A percentile compares a stretch with the other conserved stretches of the same genome.
Conservation (phyloP, 441 rosid species). For the Euphorbia celastroides region DNA sequence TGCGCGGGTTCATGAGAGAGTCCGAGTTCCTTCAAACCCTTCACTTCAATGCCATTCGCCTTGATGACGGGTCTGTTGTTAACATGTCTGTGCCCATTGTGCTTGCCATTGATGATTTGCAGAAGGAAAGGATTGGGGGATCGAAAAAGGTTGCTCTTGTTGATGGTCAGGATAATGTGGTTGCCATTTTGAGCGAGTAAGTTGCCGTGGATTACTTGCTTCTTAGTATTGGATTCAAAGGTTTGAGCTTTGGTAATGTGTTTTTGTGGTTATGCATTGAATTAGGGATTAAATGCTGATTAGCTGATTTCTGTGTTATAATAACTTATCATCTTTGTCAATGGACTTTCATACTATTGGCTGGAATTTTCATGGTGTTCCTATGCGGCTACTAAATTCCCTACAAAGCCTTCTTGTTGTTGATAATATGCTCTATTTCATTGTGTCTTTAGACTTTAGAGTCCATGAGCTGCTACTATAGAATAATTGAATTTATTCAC, state of each 20-base stretch:
- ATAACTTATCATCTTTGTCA: too few relatives aligned
- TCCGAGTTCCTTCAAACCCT: slow-evolving; percentile 99
- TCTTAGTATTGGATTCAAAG: not conserved
- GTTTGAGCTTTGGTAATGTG: not conserved
- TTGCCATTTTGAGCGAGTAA: slow-evolving; percentile 82
- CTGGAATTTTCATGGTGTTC: too few relatives aligned
- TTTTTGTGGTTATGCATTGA: not conserved
- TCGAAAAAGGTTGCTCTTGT: slow-evolving; percentile 63
- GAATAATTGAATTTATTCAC: not conserved
- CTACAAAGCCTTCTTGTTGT: not conserved
- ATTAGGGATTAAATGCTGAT: not conserved
- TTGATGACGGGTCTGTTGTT: slow-evolving; percentile 75
- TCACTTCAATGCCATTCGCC: slow-evolving; percentile 92
- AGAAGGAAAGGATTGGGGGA: slow-evolving; percentile 61
- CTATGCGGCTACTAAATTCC: too few relatives aligned
- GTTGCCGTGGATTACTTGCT: slow-evolving; percentile 5
- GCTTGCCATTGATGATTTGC: slow-evolving; percentile 66
- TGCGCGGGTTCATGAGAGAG: slow-evolving; percentile 88
- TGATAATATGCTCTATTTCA: too few relatives aligned
- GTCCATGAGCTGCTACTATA: not conserved
- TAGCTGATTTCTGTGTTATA: not conserved
- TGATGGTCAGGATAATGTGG: slow-evolving; percentile 44
- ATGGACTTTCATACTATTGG: too few relatives aligned
- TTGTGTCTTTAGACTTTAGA: too few relatives aligned
- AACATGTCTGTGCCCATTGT: slow-evolving; percentile 98